Evolutionary conservation across 345 rosid species (phyloP), one percentile per base, ranked within the genome.

Genomic region (Limnanthes douglasii): DNA sequence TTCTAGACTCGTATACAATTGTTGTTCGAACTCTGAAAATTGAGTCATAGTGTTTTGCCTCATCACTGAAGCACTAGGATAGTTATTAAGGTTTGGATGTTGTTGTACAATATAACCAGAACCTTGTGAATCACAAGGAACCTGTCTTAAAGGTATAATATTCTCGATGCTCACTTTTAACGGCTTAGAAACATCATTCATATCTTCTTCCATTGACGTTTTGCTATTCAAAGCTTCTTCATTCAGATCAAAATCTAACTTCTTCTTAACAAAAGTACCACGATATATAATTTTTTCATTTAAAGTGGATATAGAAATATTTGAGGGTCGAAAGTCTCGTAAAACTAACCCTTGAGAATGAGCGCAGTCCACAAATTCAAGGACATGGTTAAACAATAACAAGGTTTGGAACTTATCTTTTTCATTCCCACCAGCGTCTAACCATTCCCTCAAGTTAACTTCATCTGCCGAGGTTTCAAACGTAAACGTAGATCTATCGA

Each of bases 1-100:
- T 69, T 65, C 80, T 9, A 80, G 84, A 51, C 73, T 54, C 43
- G 48, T 43, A 58, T 81, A 76, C 88, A 84, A 81, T 29, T 57
- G 71, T 43, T 61, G 56, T 56, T 76, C 86, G 52, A 57, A 57
- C 53, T 64, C 66, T 31, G 14, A 15, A 16, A 29, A 17, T 32
- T 53, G 30, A 27, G 69, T 43, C 48, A 48, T 18, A 18, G 60
- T 50, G 28, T 30, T 55, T 15, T 59, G 56, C 45, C 23, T 45
- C 17, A 48, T 47, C 35, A 23, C 10, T 11, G 55, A 39, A 45
- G 49, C 31, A 13, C 43, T 41, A 31, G 26, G 43, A 43, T 38
- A 37, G 33, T 34, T 43, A 31, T 32, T 48, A 44, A 29, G 39
- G 41, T 42, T 41, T 34, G 50, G 62, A 43, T 47, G 39, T 31